A percentile compares a stretch with the other conserved stretches of the same genome.
These are phyloP conservation scores for Colletotrichum tabaci DNA, from an alignment of 2,329 filamentous ascomycete genomes.

Conservation along the genomic window DNA sequence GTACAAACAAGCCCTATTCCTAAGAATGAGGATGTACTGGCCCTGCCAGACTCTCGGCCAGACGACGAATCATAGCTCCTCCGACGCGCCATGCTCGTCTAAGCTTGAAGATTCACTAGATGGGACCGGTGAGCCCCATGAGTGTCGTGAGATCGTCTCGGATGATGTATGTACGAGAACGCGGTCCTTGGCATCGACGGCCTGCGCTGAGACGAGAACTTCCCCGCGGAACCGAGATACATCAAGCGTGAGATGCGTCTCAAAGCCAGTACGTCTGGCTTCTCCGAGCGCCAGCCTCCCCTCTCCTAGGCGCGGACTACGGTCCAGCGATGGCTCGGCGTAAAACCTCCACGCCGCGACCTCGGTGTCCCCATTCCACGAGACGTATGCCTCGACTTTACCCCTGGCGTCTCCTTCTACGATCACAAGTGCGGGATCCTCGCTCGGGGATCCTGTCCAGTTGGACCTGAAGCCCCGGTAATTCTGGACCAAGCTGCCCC, in stretches of 20 bases:
- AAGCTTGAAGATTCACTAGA: too few species aligned
- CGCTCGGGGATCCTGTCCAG: conserved; percentile 35
- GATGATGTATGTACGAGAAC: not conserved
- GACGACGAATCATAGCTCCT: too few species aligned
- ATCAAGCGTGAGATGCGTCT: conserved; percentile 58
- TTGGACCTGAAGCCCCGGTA: conserved; percentile 47
- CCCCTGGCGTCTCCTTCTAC: conserved; percentile 44
- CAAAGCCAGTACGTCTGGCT: conserved; percentile 58
- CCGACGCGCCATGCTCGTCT: too few species aligned
- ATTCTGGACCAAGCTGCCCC: conserved; percentile 45
- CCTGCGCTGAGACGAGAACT: not conserved
- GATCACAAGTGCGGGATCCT: conserved; percentile 47
- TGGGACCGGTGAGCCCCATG: too few species aligned
- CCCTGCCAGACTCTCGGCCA: too few species aligned
- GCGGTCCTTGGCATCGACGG: not conserved
- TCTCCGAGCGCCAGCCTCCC: conserved; percentile 56
- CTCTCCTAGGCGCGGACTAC: conserved; percentile 44
- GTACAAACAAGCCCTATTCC: too few species aligned
- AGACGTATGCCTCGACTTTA: conserved; percentile 59
- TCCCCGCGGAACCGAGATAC: not conserved
- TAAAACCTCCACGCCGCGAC: conserved; percentile 65
- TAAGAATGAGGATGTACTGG: too few species aligned
- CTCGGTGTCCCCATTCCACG: conserved; percentile 68
- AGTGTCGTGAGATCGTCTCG: not conserved
- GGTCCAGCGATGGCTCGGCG: conserved; percentile 46